Evolutionary conservation across 208 protist genomes (phyloP).

Genomic region (Leptomonas pyrrhocoris): DNA sequence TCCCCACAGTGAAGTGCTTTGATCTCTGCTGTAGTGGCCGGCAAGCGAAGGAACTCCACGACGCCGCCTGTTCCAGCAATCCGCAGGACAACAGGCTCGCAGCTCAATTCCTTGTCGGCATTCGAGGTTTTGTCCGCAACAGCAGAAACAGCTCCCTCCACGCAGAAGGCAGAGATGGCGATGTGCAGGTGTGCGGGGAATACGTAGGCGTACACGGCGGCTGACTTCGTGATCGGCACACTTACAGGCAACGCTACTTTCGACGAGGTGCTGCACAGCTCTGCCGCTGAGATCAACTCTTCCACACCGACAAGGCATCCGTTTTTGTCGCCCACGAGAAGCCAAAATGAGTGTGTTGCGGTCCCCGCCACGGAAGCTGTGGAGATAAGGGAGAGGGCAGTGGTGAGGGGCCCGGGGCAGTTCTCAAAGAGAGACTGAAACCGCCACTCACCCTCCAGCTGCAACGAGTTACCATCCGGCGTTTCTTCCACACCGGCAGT

Average conservation of each 20-base stretch:
- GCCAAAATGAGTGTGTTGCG: slow-evolving; percentile 5
- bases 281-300: background rate
- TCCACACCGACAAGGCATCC: slow-evolving; percentile 16
- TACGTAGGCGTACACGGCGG: slow-evolving; percentile 17
- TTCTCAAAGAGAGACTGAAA: slow-evolving; percentile 3
- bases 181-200: slow-evolving; percentile 29
- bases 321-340: slow-evolving; percentile 26
- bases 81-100: slow-evolving; percentile 9
- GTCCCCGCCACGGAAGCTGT: background rate
- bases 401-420: slow-evolving; percentile 28
- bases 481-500: background rate
- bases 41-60: slow-evolving; percentile 19
- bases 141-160: background rate
- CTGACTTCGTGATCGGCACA: slow-evolving; percentile 3
- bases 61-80: slow-evolving; percentile 24
- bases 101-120: background rate
- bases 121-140: background rate
- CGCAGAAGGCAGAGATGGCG: slow-evolving; percentile 22
- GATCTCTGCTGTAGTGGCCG: background rate
- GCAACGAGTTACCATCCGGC: background rate
- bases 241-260: background rate
- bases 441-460: slow-evolving; percentile 10
- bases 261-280: background rate
- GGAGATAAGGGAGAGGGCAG: slow-evolving; percentile 3
- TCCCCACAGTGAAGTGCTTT: background rate